Base-by-base conservation (phyloP, 805 yeast genomes). In the Millerozyma acaciae region DNA sequence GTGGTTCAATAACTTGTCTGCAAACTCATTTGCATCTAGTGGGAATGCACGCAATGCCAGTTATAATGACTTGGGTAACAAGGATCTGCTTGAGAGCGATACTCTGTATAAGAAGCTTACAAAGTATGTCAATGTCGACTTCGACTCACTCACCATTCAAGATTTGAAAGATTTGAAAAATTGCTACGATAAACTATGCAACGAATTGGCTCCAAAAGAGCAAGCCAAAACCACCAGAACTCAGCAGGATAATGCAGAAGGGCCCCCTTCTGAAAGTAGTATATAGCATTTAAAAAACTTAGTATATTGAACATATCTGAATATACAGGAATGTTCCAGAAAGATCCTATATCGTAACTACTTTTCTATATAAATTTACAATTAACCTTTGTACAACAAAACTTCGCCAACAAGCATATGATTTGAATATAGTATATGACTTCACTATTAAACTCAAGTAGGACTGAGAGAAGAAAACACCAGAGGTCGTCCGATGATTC, bases 101-200 rank as follows among this genome's bases (percentile, higher is more conserved):
- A 20, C 16, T 9, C 38, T 43, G 5, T 26, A 46, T 3, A 50
- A 45, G 5, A 65, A 64, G 32, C 46, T 65, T 21, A 54, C 62
- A 20, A 51, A 51, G 37, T 65, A 42, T 39, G 62, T 57, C 21
- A 48, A 54, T 37, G 44, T 44, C 2, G 69, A 63, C 17, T 61
- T 65, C 37, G 70, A 65, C 13, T 42, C 47, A 16, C 44, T 65
- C 35, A 52, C 65, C 2, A 47, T 65, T 25, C 55, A 45, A 33
- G 70, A 65, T 33, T 50, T 65, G 37, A 47, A 57, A 26, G 39
- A 33, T 8, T 40, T 65, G 44, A 65, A 65, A 39, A 28, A 22
- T 10, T 60, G 44, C 39, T 65, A 65, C 28, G 70, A 65, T 42
- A 65, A 60, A 38, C 47, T 65, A 32, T 65, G 72, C 40, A 32